Base-by-base conservation (phyloP, 768 basidiomycete genomes). In the Mycena maculata region DNA sequence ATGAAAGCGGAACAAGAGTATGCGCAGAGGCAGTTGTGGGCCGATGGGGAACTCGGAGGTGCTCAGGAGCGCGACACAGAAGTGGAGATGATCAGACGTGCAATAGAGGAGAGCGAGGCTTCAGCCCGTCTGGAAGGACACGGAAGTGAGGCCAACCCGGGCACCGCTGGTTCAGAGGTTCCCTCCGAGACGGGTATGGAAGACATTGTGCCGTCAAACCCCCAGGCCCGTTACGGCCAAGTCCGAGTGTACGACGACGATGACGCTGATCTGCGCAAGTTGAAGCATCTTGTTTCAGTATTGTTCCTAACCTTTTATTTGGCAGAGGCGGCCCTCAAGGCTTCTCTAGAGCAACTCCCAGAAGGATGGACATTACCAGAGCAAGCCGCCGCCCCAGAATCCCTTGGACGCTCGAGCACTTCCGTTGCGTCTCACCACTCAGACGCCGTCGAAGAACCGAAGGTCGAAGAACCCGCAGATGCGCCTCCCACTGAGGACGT, bases 231-330 rank as follows among this genome's bases (percentile, higher is more conserved):
- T 50, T 49, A 53, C 65, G 52, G 65, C 38, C 68, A 71, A 30
- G 65, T 84, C 55, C 80, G 88, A 49, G 86, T 90, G 41, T 90
- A 93, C 70, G 95, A 96, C 68, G 95, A 96, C 69, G 95, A 96
- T 55, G 95, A 97, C 72, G 88, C 87, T 25, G 91, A 93, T 71
- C 79, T 97, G 49, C 95, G 69, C 67, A 16, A 62, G 55, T 10
- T 23, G 23, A 22, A 41, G 2, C 49, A 23, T 47, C 33, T 13
- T 22, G 41, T 22, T 28, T 53, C 22, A 30, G 15, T 28, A 10
- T 10, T 23, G 1, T 36, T 5, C 23, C n/a, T 36, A 3, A 27
- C 1, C 13, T 8, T 22, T n/a, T 22, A 4, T 60, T 56, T 52
- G 15, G 2, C 44, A 70, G 69, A 96, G 78, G 95, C 94, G 13